Base-by-base conservation (phyloP, 2,329 filamentous ascomycete genomes). In the Neofusicoccum laricinum region DNA sequence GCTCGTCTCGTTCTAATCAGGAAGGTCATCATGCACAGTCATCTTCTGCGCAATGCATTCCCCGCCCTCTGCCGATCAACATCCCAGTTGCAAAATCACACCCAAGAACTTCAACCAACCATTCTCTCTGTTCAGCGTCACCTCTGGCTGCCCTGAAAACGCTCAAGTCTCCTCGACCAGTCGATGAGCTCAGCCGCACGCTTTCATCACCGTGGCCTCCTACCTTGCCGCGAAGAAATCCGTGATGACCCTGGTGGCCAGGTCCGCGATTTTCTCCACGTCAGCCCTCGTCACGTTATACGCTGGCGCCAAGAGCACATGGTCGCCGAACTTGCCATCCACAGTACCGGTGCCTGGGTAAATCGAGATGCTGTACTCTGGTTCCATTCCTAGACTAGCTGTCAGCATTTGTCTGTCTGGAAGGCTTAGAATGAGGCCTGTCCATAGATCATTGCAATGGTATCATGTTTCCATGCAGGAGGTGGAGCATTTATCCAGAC, bases 221-320 rank as follows among this genome's bases (percentile, higher is more conserved):
- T 38, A 38, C 36, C 7, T 38, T 11, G 36, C 64, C 3, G 65
- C 66, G 61, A 82, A 82, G 68, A 76, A 82, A 17, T 85, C 82
- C 14, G 78, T 72, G 21, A 90, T 75, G 17, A 89, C 81, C n/a
- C 71, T 76, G 3, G 73, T 75, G 2, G 86, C 77, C 0, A 77
- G 80, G 17, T 82, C 76, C 2, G 85, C 85, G 61, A 90, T 84
- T 25, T 78, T 71, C 14, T 85, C 79, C 59, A 90, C 77, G 19
- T 90, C 86, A 7, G 79, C 79, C 48, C 76, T 75, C 0, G 82
- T 86, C 21, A 88, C 80, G 49, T 85, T 91, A 75, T 87, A 92
- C 0, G 90, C 83, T 4, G 90, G 90, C 1, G 89, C 85, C 11
- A 93, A 70, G 30, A 93, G 80, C 40, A 92, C 78, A 73, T 91